Percentiles rank a stretch among this genome's conserved stretches.
Conservation (phyloP, 176 grass and related monocot genomes). For the Bonia amplexicaulis region DNA sequence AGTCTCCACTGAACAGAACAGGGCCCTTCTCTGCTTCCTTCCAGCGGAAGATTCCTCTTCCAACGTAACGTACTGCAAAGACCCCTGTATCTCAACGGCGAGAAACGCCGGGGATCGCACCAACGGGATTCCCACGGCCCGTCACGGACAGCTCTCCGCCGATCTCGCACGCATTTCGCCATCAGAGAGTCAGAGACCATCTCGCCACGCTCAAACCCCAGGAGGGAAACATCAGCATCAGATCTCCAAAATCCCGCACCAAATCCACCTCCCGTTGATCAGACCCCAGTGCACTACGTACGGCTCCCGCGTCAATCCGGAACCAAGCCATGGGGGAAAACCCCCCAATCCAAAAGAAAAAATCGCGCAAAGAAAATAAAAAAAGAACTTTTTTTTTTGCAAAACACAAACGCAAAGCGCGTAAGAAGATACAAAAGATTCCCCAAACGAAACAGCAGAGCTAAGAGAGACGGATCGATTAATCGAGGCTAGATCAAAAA, state of each 20-base stretch:
- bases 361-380: neutral
- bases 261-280: neutral
- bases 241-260: neutral
- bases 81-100: neutral
- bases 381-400: too few relatives aligned
- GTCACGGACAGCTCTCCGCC: neutral
- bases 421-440: neutral
- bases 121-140: too few relatives aligned
- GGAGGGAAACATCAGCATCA: neutral
- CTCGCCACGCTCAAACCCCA: neutral
- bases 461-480: too few relatives aligned
- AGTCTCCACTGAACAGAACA: neutral
- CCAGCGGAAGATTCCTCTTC: neutral
- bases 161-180: neutral
- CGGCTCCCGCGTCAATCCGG: neutral
- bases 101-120: neutral
- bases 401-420: neutral
- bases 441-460: too few relatives aligned
- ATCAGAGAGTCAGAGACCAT: neutral
- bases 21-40: neutral
- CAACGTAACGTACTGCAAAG: neutral
- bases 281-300: neutral
- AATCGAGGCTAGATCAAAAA: neutral
- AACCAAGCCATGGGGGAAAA: too few relatives aligned
- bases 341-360: neutral